Evolutionary conservation across 2,329 filamentous ascomycete genomes (phyloP).

Genomic region (Colletotrichum sojae): DNA sequence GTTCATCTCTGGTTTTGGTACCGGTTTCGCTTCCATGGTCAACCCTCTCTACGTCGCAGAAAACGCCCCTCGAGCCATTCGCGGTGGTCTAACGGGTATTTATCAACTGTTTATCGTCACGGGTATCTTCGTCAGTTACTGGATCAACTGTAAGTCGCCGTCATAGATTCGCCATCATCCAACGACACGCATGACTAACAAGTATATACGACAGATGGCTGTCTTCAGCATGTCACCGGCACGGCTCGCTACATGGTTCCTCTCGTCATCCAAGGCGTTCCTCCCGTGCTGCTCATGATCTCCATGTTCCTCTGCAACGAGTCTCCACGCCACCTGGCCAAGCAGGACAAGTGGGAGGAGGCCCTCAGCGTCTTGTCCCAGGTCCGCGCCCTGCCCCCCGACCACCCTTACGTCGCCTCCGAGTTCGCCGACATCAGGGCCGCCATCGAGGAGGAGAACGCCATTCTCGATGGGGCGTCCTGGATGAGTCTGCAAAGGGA

Average conservation of each 20-base stretch:
- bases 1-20: constrained; percentile 63
- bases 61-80: constrained; percentile 65
- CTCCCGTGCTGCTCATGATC: constrained; percentile 53
- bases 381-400: constrained; percentile 53
- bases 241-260: constrained; percentile 49
- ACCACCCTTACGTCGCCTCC: constrained; percentile 57
- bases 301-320: constrained; percentile 55
- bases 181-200: too few species aligned
- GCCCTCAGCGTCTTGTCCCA: constrained; percentile 55
- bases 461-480: constrained; percentile 42
- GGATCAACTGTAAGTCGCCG: constrained; percentile 52
- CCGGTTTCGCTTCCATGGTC: constrained; percentile 65
- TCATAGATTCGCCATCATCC: too few species aligned
- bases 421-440: constrained; percentile 68
- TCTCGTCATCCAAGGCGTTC: constrained; percentile 58
- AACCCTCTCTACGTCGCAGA: constrained; percentile 73
- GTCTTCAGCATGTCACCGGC: constrained; percentile 44
- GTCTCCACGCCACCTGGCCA: constrained; percentile 53
- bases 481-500: constrained; percentile 38
- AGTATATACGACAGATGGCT: constrained; percentile 44
- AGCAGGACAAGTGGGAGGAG: constrained; percentile 54
- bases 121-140: constrained; percentile 64
- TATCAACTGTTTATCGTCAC: constrained; percentile 66
- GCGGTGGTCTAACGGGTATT: constrained; percentile 65
- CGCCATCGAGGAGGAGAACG: constrained; percentile 69